phyloP scores from a whole-genome alignment of 208 protist species.

The Crithidia acanthocephali region DNA sequence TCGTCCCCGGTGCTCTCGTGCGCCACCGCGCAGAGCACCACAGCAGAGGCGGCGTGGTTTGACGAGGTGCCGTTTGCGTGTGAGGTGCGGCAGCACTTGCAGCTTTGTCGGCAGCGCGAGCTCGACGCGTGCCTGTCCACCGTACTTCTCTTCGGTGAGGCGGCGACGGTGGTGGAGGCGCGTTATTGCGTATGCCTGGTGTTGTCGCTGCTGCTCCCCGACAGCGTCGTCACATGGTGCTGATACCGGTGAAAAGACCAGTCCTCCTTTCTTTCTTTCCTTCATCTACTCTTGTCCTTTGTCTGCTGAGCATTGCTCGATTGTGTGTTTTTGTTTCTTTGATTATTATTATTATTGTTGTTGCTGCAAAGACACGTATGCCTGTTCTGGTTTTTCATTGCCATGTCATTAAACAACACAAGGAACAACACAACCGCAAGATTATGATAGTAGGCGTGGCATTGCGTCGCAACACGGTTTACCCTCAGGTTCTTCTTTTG shows the following conservation, averaged over 20 bases:
- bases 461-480: no score
- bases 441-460: no score
- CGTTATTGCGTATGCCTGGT: slow-evolving; percentile 11
- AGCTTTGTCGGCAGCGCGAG: slow-evolving; percentile 18
- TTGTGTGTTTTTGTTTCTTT: no score
- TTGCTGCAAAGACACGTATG: no score
- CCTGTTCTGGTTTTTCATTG: no score
- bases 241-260: background rate
- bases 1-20: background rate
- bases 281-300: background rate
- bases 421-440: no score
- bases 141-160: slow-evolving; percentile 14
- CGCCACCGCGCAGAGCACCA: background rate
- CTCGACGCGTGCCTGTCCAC: slow-evolving; percentile 13
- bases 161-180: background rate
- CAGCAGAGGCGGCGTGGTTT: background rate
- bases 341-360: no score
- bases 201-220: slow-evolving; percentile 11
- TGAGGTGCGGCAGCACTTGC: slow-evolving; percentile 11
- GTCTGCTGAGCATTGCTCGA: background rate
- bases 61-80: background rate
- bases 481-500: no score
- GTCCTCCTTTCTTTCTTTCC: background rate
- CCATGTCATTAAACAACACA: no score
- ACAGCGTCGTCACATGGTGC: slow-evolving; percentile 18